These are phyloP conservation scores for Saitozyma sp. DNA, from an alignment of 768 basidiomycete genomes.

Conservation along the genomic window DNA sequence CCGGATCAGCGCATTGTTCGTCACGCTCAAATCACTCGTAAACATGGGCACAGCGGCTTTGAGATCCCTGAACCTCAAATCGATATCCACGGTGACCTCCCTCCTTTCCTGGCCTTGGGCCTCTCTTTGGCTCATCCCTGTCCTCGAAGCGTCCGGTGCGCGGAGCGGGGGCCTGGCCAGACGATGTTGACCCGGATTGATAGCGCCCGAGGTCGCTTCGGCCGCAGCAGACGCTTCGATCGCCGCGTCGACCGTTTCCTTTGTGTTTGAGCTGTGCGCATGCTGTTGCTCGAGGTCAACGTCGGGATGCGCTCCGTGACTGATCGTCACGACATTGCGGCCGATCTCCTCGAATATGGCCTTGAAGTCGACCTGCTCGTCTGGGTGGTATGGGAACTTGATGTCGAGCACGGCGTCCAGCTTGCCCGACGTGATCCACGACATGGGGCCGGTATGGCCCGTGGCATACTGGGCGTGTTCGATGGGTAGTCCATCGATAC, in stretches of 20 bases:
- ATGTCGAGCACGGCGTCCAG: conserved; percentile 96
- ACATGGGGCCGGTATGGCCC: conserved; percentile 79
- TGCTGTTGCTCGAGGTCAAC: conserved; percentile 1
- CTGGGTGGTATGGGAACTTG: conserved; percentile 85
- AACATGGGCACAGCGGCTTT: conserved; percentile 94
- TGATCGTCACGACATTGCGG: conserved; percentile 68
- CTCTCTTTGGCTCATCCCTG: not conserved
- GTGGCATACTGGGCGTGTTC: conserved; percentile 88
- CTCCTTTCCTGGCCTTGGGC: conserved; percentile 25
- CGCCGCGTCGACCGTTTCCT: conserved; percentile 6
- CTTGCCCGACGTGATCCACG: conserved; percentile 97
- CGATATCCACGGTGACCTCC: conserved; percentile 72
- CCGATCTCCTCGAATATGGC: conserved; percentile 86
- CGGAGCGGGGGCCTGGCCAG: conserved; percentile 82
- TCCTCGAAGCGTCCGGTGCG: conserved; percentile 57
- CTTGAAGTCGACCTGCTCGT: conserved; percentile 68
- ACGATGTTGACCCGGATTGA: conserved; percentile 82
- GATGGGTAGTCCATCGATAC: conserved; percentile 94
- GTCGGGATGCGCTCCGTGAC: conserved; percentile 40
- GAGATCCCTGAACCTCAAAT: conserved; percentile 88
- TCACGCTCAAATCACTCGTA: conserved; percentile 80
- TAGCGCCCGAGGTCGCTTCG: conserved; percentile 33
- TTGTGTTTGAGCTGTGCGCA: conserved; percentile 1
- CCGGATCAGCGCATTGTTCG: conserved; percentile 86
- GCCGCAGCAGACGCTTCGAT: conserved; percentile 20